phyloP scores from a whole-genome alignment of 1,284 basidiomycete genomes.

The Malassezia globosa region DNA sequence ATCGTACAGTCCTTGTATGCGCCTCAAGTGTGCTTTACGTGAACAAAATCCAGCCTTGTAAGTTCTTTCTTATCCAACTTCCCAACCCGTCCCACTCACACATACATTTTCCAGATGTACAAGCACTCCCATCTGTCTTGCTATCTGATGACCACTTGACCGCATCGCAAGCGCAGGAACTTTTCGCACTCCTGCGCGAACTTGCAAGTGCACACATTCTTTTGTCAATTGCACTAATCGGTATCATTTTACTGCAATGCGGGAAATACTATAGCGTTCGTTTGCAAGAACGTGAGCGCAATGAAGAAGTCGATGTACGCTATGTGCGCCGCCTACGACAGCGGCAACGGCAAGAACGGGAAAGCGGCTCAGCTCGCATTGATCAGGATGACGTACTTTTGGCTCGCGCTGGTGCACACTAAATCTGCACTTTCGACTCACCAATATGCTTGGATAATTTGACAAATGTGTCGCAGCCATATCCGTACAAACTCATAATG shows the following conservation, averaged over 20 bases:
- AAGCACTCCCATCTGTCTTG: neutral
- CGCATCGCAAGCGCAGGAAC: neutral
- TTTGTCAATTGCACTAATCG: slow-evolving; percentile 39
- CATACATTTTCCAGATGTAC: neutral
- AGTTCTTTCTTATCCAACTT: too few relatives aligned
- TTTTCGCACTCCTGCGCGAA: slow-evolving; percentile 21
- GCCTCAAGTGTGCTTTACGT: slow-evolving; percentile 35
- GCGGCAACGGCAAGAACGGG: slow-evolving; percentile 28
- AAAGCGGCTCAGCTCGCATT: neutral
- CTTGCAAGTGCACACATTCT: slow-evolving; percentile 41
- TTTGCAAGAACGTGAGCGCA: slow-evolving; percentile 41
- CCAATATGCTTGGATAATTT: slow-evolving; percentile 31
- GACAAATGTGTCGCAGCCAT: slow-evolving; percentile 39
- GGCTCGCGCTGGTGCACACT: slow-evolving; percentile 6
- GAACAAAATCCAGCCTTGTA: slow-evolving; percentile 36
- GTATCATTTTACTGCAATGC: slow-evolving; percentile 40
- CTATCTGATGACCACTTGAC: neutral
- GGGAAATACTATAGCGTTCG: slow-evolving; percentile 46
- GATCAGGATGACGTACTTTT: neutral
- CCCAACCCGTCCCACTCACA: neutral
- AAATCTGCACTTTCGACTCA: slow-evolving; percentile 12
- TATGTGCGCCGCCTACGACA: slow-evolving; percentile 31
- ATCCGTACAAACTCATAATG: slow-evolving; percentile 20
- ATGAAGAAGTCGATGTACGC: slow-evolving; percentile 43
- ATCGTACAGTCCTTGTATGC: slow-evolving; percentile 31